Base-by-base conservation (phyloP, 306 rosid genomes). In the Arachis stenosperma region DNA sequence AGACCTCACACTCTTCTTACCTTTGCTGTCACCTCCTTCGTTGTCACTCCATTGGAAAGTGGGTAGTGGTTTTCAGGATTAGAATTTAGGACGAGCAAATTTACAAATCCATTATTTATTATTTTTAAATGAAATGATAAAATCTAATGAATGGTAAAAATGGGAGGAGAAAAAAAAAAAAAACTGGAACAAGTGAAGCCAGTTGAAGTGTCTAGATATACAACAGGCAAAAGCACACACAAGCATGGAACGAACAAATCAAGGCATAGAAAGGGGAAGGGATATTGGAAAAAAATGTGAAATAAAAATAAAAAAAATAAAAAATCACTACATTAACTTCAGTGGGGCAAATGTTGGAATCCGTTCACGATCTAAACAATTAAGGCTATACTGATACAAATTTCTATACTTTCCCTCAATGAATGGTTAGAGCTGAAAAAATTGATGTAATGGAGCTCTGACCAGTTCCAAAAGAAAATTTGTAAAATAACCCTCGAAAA, bases 381-480 rank as follows among this genome's bases (percentile, higher is more conserved):
- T 48, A 37, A 40, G 55, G 68, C 61, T 48, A 67, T 36, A 33
- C 12, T 9, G 66, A 39, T 55, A 73, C 89, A 82, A 81, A 82
- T 70, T 81, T 73, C 69, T 83, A 69, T 77, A 73, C 42, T 73
- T 70, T 40, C 69, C 53, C 77, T 14, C 86, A 67, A 50, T 61
- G 36, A 75, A 71, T 59, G 84, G 74, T 66, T 55, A 75, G 82
- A 85, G 79, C 86, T 79, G 81, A 70, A 81, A 81, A 84, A 78
- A 60, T 67, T 81, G 74, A 74, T 73, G 75, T 50, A 59, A 40
- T 75, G 48, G 83, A 78, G 79, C 67, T 74, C 86, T 66, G 46
- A 54, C 82, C 75, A 17, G 70, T 43, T 70, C 85, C 67, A 59
- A 70, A 56, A 46, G 73, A 80, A 70, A 77, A 70, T 50, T 70